These are phyloP conservation scores for Neohortaea acidophila DNA, from an alignment of 495 filamentous ascomycete species.

Conservation along the genomic window DNA sequence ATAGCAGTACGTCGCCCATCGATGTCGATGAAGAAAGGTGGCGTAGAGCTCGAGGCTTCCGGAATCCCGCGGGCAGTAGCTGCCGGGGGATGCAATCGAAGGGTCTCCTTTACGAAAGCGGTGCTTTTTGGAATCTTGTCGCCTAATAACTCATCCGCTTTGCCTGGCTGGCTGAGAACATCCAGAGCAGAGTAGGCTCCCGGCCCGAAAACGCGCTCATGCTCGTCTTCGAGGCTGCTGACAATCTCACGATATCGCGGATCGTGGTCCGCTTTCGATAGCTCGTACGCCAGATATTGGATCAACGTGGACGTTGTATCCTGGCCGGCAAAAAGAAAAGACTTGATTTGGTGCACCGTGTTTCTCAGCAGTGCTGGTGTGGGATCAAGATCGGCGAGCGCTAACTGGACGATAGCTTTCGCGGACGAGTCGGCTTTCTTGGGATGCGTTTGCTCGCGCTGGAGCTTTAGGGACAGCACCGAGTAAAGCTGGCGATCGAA, in stretches of 20 bases:
- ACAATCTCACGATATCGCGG: conserved; percentile 4
- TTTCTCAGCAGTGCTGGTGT: not conserved
- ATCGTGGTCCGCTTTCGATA: conserved; percentile 17
- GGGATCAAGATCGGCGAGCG: not conserved
- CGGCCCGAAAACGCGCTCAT: conserved; percentile 25
- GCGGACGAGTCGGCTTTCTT: not conserved
- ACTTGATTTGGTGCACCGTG: conserved; percentile 20
- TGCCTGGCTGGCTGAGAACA: conserved; percentile 21
- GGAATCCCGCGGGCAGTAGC: conserved; percentile 6
- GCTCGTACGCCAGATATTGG: conserved; percentile 21
- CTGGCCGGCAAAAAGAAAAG: conserved; percentile 30
- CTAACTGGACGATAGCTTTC: conserved; percentile 1
- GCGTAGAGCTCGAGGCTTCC: not conserved
- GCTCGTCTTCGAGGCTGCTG: conserved; percentile 21
- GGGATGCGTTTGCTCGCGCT: not conserved
- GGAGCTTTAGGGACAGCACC: not conserved
- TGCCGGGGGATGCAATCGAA: conserved; percentile 27
- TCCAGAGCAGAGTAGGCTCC: conserved; percentile 5
- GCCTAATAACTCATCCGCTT: conserved; percentile 12
- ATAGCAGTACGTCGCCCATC: conserved; percentile 7
- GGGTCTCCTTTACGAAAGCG: conserved; percentile 33
- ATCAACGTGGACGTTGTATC: conserved; percentile 26
- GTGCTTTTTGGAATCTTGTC: conserved; percentile 23
- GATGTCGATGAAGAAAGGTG: conserved; percentile 3
- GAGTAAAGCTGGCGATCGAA: not conserved